These are phyloP conservation scores for Fusarium albosuccineum DNA, from an alignment of 2,329 filamentous ascomycete genomes.

Conservation along the genomic window DNA sequence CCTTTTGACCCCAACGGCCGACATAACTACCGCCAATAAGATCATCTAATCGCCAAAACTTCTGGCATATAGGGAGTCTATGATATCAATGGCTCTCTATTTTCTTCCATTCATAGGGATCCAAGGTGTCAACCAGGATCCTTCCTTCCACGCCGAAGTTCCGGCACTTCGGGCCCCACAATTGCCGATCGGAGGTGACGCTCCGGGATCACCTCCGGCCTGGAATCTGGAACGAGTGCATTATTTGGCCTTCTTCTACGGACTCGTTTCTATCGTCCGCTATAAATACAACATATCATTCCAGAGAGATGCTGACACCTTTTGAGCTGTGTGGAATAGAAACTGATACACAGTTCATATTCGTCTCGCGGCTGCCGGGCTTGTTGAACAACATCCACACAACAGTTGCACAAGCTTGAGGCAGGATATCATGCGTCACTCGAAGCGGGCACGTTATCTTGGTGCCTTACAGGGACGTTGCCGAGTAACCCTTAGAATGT, in stretches of 20 bases:
- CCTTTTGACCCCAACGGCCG: too few relatives aligned
- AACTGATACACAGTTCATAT: constrained; percentile 76
- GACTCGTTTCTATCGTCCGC: constrained; percentile 73
- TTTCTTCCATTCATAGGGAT: background rate
- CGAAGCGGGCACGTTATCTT: constrained; percentile 56
- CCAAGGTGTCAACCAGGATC: background rate
- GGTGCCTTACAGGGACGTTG: constrained; percentile 48
- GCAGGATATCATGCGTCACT: constrained; percentile 65
- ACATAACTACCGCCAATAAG: too few relatives aligned
- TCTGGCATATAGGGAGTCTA: too few relatives aligned
- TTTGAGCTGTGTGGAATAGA: constrained; percentile 54
- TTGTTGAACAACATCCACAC: constrained; percentile 76
- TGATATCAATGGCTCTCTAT: too few relatives aligned
- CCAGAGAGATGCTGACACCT: background rate
- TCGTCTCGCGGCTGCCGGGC: constrained; percentile 75
- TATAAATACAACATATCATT: constrained; percentile 72
- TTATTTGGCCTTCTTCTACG: constrained; percentile 66
- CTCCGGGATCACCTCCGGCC: constrained; percentile 58
- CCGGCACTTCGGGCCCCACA: constrained; percentile 6
- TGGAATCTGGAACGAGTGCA: constrained; percentile 73
- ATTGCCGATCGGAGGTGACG: constrained; percentile 23
- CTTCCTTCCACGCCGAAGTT: background rate
- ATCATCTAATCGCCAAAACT: too few relatives aligned
- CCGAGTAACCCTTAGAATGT: constrained; percentile 60
- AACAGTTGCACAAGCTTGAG: constrained; percentile 62